A percentile compares a stretch with the other conserved stretches of the same genome.
Conservation (phyloP, 2,329 filamentous ascomycete species). For the Drechslerella stenobrocha region DNA sequence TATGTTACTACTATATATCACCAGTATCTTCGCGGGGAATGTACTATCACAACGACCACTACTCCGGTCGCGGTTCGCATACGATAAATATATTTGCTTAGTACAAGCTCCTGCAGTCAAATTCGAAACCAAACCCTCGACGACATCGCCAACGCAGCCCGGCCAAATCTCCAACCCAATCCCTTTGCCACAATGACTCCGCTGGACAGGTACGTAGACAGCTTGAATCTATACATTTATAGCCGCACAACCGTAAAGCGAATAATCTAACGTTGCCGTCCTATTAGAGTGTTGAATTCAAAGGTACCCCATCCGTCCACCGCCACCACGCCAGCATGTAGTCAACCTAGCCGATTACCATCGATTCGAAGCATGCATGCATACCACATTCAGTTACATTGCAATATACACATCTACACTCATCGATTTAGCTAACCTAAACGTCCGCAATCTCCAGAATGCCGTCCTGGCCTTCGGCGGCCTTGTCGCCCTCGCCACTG, state of each 20-base stretch:
- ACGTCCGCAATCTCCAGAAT: constrained; percentile 11
- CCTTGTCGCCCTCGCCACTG: constrained; percentile 36
- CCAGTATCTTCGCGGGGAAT: too few species aligned
- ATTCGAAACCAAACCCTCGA: too few species aligned
- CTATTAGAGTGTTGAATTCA: constrained; percentile 31
- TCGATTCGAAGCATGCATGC: background rate
- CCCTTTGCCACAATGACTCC: too few species aligned
- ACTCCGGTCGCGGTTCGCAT: too few species aligned
- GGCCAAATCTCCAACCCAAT: too few species aligned
- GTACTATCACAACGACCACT: too few species aligned
- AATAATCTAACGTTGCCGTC: background rate
- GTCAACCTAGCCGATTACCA: background rate
- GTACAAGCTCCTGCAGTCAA: too few species aligned
- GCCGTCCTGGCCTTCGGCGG: constrained; percentile 46
- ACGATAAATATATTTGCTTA: too few species aligned
- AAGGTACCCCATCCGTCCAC: constrained; percentile 17
- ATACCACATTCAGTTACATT: too few species aligned
- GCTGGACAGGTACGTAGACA: background rate
- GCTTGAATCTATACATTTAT: background rate
- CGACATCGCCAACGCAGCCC: too few species aligned
- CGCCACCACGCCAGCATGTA: background rate
- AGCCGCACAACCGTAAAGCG: background rate
- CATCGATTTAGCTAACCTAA: background rate
- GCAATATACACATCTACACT: background rate
- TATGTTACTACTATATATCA: too few species aligned